phyloP scores from a whole-genome alignment of 768 basidiomycete genomes.

The Mycena haematopus region DNA sequence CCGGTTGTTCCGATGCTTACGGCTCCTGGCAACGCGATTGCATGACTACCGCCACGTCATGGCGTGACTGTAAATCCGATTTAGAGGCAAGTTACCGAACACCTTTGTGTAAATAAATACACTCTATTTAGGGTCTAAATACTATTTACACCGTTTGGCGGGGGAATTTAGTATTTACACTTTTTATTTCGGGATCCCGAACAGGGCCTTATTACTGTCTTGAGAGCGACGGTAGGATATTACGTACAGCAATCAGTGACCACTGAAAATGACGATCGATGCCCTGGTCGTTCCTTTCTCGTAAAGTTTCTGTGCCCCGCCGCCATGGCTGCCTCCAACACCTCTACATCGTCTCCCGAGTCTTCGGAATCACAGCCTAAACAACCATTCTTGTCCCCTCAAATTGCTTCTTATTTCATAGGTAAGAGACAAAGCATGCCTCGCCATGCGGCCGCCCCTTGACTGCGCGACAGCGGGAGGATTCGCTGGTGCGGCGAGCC shows the following conservation, averaged over 20 bases:
- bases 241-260: background rate
- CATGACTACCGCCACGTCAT: no score
- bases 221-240: background rate
- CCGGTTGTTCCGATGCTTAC: no score
- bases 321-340: constrained; percentile 20
- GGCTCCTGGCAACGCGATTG: no score
- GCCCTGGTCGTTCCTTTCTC: background rate
- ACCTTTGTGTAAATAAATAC: no score
- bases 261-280: background rate
- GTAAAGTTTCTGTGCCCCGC: background rate
- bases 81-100: no score
- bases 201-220: no score
- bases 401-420: constrained; percentile 51
- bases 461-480: constrained; percentile 50
- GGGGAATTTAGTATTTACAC: no score
- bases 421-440: constrained; percentile 31
- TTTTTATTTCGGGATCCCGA: no score
- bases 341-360: constrained; percentile 16
- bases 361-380: constrained; percentile 20
- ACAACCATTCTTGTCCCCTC: constrained; percentile 33
- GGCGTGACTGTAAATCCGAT: no score
- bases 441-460: constrained; percentile 2
- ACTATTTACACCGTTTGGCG: no score
- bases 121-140: no score
- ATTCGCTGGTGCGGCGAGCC: constrained; percentile 70